Evolutionary conservation across 208 protist species (phyloP).

Genomic region (Crithidia sp.): DNA sequence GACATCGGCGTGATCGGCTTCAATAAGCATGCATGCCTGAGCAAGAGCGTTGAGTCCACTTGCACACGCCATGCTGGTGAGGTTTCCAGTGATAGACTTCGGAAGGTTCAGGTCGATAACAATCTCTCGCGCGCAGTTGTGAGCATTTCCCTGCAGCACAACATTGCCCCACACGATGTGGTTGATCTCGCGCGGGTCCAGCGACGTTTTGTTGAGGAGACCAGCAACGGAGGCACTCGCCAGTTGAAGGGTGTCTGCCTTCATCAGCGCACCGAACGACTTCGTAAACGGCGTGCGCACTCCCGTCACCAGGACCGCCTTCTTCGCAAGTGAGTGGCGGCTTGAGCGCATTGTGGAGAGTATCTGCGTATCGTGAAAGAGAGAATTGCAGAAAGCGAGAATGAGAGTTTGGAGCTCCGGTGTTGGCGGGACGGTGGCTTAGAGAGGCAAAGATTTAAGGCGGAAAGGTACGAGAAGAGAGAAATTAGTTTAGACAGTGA

Average conservation of each 20-base stretch:
- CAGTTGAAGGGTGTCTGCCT: constrained; percentile 67
- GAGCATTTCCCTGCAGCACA: constrained; percentile 73
- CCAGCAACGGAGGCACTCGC: constrained; percentile 69
- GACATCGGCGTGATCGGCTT: constrained; percentile 73
- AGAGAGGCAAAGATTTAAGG: background rate
- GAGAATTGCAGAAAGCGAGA: too few relatives aligned
- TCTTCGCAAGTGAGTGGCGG: constrained; percentile 25
- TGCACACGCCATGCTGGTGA: constrained; percentile 85
- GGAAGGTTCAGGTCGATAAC: constrained; percentile 86
- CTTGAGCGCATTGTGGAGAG: constrained; percentile 33
- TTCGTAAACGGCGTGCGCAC: constrained; percentile 79
- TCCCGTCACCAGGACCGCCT: constrained; percentile 73
- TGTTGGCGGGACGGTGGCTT: too few relatives aligned
- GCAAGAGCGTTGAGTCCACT: constrained; percentile 80
- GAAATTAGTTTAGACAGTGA: background rate
- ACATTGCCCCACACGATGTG: constrained; percentile 92
- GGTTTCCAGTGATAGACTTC: constrained; percentile 63
- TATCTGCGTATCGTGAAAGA: too few relatives aligned
- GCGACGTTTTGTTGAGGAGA: constrained; percentile 66
- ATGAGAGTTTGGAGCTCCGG: too few relatives aligned
- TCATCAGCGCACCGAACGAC: constrained; percentile 70
- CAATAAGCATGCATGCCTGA: constrained; percentile 80
- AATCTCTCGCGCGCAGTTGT: constrained; percentile 88
- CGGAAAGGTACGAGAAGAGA: background rate
- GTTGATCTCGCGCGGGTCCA: constrained; percentile 78